phyloP scores from a whole-genome alignment of 257 asterid species.

The Forsythia suspensa region DNA sequence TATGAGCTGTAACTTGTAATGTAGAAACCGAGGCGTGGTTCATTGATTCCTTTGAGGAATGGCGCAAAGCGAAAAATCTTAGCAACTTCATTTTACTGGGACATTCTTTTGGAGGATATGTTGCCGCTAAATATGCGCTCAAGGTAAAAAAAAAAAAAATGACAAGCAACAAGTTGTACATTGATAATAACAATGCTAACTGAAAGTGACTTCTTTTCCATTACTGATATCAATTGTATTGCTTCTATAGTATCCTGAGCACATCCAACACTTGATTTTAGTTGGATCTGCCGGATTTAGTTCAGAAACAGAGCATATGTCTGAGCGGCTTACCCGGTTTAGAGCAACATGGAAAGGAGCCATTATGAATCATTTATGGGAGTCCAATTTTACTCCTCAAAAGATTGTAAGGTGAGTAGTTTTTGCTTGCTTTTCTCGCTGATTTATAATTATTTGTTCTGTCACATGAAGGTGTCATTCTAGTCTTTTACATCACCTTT shows the following conservation, averaged over 20 bases:
- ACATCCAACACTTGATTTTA: conserved; percentile 73
- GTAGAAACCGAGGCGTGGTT: conserved; percentile 94
- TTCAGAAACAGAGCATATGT: conserved; percentile 67
- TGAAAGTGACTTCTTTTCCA: too few relatives aligned
- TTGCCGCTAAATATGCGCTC: conserved; percentile 89
- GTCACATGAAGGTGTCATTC: not conserved
- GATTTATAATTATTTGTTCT: not conserved
- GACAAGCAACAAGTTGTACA: not conserved
- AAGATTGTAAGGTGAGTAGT: conserved; percentile 67
- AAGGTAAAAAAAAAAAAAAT: conserved; percentile 40
- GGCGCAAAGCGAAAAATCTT: conserved; percentile 90
- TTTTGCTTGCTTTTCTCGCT: not conserved
- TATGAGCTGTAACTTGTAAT: conserved; percentile 6
- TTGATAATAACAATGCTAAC: too few relatives aligned
- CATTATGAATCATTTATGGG: conserved; percentile 87
- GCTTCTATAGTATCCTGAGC: conserved; percentile 84
- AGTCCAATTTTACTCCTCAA: conserved; percentile 94
- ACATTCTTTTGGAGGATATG: conserved; percentile 97
- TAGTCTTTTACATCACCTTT: not conserved
- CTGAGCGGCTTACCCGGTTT: conserved; percentile 61
- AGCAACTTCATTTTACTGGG: conserved; percentile 91
- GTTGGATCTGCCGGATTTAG: conserved; percentile 96
- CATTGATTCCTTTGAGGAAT: conserved; percentile 83
- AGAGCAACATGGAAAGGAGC: conserved; percentile 91
- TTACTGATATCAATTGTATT: conserved; percentile 22